Conservation (phyloP, 2,329 filamentous ascomycete genomes). For the Colletotrichum horii region DNA sequence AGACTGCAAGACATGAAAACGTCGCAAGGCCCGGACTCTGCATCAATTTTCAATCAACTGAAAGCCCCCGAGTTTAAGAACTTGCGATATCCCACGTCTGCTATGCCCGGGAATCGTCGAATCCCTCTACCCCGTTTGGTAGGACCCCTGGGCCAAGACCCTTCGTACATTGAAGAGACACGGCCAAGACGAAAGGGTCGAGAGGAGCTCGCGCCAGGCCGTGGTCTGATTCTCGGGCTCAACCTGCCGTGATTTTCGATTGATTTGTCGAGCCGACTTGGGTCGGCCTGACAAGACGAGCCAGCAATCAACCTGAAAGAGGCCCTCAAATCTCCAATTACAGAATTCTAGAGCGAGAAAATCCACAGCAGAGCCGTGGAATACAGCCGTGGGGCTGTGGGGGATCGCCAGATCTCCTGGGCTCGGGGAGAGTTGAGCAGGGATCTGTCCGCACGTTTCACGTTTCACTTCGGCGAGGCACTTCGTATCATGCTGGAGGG, state of each 20-base stretch:
- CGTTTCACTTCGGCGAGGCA: slow-evolving; percentile 19
- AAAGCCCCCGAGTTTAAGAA: neutral
- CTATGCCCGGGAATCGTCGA: neutral
- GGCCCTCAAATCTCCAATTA: neutral
- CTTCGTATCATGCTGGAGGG: slow-evolving; percentile 9
- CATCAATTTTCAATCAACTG: neutral
- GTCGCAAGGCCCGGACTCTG: neutral
- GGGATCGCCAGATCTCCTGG: slow-evolving; percentile 8
- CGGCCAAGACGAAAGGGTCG: neutral
- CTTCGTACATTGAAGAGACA: slow-evolving; percentile 1
- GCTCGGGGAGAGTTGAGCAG: slow-evolving; percentile 8
- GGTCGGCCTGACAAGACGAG: neutral
- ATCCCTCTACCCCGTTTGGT: neutral
- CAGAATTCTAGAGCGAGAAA: neutral
- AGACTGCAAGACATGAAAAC: neutral
- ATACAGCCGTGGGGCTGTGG: neutral
- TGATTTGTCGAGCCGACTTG: neutral
- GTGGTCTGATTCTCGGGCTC: neutral
- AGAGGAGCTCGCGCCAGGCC: neutral
- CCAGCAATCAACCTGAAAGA: neutral
- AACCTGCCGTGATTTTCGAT: neutral
- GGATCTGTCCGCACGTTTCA: slow-evolving; percentile 21
- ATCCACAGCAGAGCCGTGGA: neutral
- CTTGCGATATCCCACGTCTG: neutral
- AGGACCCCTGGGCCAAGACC: neutral